These are phyloP conservation scores for Oenanthe javanica DNA, from an alignment of 140 eudicot species.

Conservation along the genomic window DNA sequence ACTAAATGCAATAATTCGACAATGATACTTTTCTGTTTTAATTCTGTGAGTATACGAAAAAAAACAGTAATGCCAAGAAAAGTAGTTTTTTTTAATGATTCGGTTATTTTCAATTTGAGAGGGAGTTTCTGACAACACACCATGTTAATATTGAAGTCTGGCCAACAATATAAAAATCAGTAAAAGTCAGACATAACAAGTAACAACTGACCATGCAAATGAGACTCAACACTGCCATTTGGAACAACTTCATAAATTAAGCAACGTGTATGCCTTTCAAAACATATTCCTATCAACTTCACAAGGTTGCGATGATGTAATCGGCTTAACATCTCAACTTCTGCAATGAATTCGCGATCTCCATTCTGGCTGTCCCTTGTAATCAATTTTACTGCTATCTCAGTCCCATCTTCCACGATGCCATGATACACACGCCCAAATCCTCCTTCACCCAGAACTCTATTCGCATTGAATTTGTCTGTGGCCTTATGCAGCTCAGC, in stretches of 20 bases:
- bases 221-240: slow-evolving; percentile 93
- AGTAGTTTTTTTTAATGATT: too few relatives aligned
- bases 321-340: slow-evolving; percentile 92
- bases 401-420: slow-evolving; percentile 59
- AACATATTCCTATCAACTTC: slow-evolving; percentile 87
- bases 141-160: neutral
- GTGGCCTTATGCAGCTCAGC: slow-evolving; percentile 84
- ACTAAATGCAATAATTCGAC: neutral
- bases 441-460: slow-evolving; percentile 94
- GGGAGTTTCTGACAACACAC: too few relatives aligned
- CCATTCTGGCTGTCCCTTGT: slow-evolving; percentile 83
- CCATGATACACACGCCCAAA: slow-evolving; percentile 96
- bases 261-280: slow-evolving; percentile 88
- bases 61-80: too few relatives aligned
- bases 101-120: too few relatives aligned
- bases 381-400: slow-evolving; percentile 86
- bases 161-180: neutral
- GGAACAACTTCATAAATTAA: slow-evolving; percentile 87
- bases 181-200: neutral
- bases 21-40: neutral
- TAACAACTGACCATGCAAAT: slow-evolving; percentile 68
- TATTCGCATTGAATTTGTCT: slow-evolving; percentile 59
- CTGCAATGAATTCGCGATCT: slow-evolving; percentile 87
- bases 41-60: neutral
- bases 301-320: slow-evolving; percentile 95